phyloP scores from a whole-genome alignment of 352 stramenopile genomes.

The Globisporangium apiculatum region DNA sequence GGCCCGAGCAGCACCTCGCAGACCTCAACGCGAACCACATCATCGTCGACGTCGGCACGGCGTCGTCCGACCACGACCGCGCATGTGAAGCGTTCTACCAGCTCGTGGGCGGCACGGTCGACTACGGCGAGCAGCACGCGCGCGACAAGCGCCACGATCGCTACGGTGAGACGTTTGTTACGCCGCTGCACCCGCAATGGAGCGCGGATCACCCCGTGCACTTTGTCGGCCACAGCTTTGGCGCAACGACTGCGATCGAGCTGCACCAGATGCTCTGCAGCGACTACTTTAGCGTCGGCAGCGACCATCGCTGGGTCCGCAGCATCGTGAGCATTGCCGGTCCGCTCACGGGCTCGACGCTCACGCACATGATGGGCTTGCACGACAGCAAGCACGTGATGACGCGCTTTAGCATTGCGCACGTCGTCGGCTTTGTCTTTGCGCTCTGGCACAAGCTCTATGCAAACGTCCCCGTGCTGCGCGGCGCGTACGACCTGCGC shows the following conservation, averaged over 20 bases:
- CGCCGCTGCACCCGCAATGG: conserved; percentile 29
- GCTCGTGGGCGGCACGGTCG: conserved; percentile 41
- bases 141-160: conserved; percentile 26
- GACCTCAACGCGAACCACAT: conserved; percentile 46
- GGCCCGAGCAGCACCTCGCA: conserved; percentile 41
- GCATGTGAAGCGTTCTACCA: conserved; percentile 66
- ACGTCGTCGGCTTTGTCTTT: conserved; percentile 31
- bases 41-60: conserved; percentile 45
- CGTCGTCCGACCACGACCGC: conserved; percentile 66
- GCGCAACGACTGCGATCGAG: conserved; percentile 56
- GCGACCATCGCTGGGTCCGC: conserved; percentile 39
- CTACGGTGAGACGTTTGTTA: conserved; percentile 33
- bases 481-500: conserved; percentile 32
- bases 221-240: conserved; percentile 56
- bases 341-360: conserved; percentile 42
- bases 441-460: conserved; percentile 35
- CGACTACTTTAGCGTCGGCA: conserved; percentile 52
- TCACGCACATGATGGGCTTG: conserved; percentile 46
- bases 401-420: conserved; percentile 21
- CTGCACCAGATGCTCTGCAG: conserved; percentile 59
- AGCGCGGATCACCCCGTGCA: conserved; percentile 44
- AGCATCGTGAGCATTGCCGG: conserved; percentile 59
- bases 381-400: conserved; percentile 21
- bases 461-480: conserved; percentile 32
- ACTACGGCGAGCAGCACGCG: conserved; percentile 53